Conservation (phyloP, 345 rosid species). For the Eucalyptus grandis region DNA sequence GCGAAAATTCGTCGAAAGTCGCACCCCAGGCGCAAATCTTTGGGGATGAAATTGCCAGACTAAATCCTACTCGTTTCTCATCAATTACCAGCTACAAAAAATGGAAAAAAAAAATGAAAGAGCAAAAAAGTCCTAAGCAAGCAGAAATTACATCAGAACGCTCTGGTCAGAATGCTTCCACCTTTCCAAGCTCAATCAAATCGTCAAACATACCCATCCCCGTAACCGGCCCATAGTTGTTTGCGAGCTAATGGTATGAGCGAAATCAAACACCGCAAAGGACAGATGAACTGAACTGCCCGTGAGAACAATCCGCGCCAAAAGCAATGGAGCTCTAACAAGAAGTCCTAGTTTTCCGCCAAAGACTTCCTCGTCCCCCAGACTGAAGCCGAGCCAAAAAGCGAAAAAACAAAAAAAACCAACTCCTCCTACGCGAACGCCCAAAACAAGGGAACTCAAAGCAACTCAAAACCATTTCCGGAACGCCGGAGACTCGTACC, state of each 20-base stretch:
- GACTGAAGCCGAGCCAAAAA: neutral
- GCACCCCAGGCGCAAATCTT: neutral
- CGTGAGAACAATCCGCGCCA: neutral
- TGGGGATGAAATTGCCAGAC: neutral
- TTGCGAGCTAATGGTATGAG: neutral
- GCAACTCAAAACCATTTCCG: neutral
- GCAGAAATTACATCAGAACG: neutral
- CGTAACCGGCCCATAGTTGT: neutral
- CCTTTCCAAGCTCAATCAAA: neutral
- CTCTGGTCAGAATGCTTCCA: neutral
- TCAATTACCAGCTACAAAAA: neutral
- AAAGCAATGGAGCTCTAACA: neutral
- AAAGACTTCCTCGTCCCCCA: neutral
- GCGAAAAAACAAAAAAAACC: neutral
- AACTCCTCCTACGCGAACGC: neutral
- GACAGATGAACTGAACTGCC: neutral
- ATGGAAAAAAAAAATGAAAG: neutral
- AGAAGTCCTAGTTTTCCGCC: neutral
- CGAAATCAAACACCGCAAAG: neutral
- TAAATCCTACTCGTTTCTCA: neutral
- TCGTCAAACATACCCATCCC: neutral
- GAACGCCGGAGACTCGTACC: slow-evolving; percentile 22
- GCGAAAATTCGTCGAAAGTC: neutral
- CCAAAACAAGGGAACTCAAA: neutral
- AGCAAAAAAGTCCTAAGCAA: neutral